A percentile compares a stretch with the other conserved stretches of the same genome.
phyloP scores from a whole-genome alignment of 2,329 filamentous ascomycete species.

The Aspergillus neotritici region DNA sequence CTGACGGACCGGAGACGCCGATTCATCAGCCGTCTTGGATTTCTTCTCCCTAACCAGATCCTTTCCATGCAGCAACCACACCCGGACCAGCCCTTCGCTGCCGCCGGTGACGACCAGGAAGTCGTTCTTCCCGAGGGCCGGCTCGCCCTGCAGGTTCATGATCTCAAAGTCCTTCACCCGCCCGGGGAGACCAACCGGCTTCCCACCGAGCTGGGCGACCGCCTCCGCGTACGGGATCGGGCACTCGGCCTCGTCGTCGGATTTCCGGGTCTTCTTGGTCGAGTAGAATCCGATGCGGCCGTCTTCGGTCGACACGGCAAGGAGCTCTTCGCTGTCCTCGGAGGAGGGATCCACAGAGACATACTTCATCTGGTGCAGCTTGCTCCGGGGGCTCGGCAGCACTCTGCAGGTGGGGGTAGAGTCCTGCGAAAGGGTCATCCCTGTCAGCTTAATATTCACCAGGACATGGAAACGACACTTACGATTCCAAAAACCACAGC shows the following conservation, averaged over 20 bases:
- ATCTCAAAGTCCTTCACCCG: slow-evolving; percentile 87
- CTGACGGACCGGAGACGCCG: slow-evolving; percentile 30
- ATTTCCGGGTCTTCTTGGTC: slow-evolving; percentile 46
- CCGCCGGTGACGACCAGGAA: slow-evolving; percentile 65
- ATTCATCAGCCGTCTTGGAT: slow-evolving; percentile 14
- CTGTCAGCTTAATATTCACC: neutral
- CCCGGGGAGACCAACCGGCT: slow-evolving; percentile 57
- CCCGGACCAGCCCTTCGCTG: slow-evolving; percentile 77
- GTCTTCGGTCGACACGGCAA: slow-evolving; percentile 84
- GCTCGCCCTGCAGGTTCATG: slow-evolving; percentile 43
- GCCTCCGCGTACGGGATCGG: slow-evolving; percentile 56
- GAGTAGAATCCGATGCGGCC: slow-evolving; percentile 80
- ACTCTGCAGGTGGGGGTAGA: slow-evolving; percentile 73
- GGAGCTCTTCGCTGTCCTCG: slow-evolving; percentile 49
- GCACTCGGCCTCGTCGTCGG: slow-evolving; percentile 44
- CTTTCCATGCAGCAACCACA: slow-evolving; percentile 59
- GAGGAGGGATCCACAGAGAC: slow-evolving; percentile 44
- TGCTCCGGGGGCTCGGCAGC: slow-evolving; percentile 62
- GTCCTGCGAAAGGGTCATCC: slow-evolving; percentile 45
- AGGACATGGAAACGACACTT: slow-evolving; percentile 18
- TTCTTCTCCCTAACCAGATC: slow-evolving; percentile 22
- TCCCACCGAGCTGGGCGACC: slow-evolving; percentile 73
- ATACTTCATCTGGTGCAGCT: slow-evolving; percentile 78
- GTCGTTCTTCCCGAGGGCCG: slow-evolving; percentile 27
- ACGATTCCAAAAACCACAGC: slow-evolving; percentile 76